Evolutionary conservation across 345 rosid genomes (phyloP).

Genomic region (Citrus medica): DNA sequence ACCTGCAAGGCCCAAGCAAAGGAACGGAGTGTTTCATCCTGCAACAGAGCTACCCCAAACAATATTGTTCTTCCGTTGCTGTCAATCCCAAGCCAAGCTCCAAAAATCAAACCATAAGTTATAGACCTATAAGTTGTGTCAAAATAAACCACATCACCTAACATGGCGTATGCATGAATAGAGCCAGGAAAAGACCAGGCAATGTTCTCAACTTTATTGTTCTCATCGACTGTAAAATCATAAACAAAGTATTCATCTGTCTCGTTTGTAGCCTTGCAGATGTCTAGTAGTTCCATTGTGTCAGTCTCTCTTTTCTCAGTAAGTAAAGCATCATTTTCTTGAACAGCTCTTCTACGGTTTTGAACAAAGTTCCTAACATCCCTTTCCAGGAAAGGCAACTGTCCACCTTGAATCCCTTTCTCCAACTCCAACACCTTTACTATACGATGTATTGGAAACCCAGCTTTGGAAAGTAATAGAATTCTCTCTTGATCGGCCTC

Average conservation of each 20-base stretch:
- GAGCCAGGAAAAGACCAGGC: constrained; percentile 42
- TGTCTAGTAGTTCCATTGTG: constrained; percentile 35
- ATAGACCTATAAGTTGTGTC: constrained; percentile 35
- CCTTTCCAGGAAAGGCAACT: constrained; percentile 34
- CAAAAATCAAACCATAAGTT: constrained; percentile 36
- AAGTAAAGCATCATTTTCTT: constrained; percentile 37
- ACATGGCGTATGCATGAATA: constrained; percentile 26
- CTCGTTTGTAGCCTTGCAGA: constrained; percentile 36
- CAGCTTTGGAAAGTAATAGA: constrained; percentile 33
- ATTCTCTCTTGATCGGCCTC: constrained; percentile 41
- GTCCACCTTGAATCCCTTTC: constrained; percentile 39
- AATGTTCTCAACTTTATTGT: constrained; percentile 41
- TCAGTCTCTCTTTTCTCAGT: constrained; percentile 36
- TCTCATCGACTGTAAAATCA: constrained; percentile 34
- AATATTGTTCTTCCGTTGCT: constrained; percentile 38
- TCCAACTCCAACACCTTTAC: constrained; percentile 40
- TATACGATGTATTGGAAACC: constrained; percentile 36
- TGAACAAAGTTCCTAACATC: constrained; percentile 40
- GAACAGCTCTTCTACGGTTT: constrained; percentile 33
- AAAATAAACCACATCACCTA: constrained; percentile 41
- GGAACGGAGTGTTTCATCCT: constrained; percentile 33
- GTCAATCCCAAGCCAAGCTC: constrained; percentile 43
- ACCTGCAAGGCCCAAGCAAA: constrained; percentile 48
- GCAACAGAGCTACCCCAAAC: constrained; percentile 37
- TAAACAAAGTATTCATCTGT: constrained; percentile 38